Base-by-base conservation (phyloP, 2,329 filamentous ascomycete genomes). In the Aspergillus sclerotialis region DNA sequence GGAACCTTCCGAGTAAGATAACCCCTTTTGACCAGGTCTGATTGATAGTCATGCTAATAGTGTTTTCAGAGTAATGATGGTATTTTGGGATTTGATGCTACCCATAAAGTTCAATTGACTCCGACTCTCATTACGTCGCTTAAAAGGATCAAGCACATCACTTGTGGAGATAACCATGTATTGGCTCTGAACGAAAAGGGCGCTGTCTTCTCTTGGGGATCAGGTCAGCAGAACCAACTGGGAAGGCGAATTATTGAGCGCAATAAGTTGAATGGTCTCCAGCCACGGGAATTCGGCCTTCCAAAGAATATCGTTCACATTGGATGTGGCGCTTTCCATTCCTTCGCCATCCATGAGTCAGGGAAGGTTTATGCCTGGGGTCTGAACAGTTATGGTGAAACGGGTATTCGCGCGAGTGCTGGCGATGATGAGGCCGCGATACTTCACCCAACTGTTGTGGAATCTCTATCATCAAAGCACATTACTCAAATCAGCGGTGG, bases 381-480 rank as follows among this genome's bases (percentile, higher is more conserved):
- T 15, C 68, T 90, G 18, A 94, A 94, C 71, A 88, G 84, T 63
- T 93, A 84, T 60, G 84, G 82, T 43, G 82, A 94, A 65, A 84
- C 84, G 11, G 86, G 82, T 23, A 71, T 82, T 38, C 67, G 69
- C 11, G 71, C 76, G 28, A 69, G 72, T 35, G 78, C 75, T 10
- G 81, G 80, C 19, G 75, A 81, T 38, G 77, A 82, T 33, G 78
- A 82, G 45, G 81, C 81, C 21, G 77, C 82, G 41, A 74, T 94
- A 32, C 72, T 83, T n/a, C 75, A 76, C 46, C 84, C 87, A 3
- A 76, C 75, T 27, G 65, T 82, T 33, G 75, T 94, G 16, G 64
- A 75, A 7, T 72, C 72, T 5, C 72, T 95, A 7, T 68, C 70
- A 17, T 72, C 73, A 28, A 73, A 76, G 54, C 67, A 75, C n/a